A percentile compares a stretch with the other conserved stretches of the same genome.
phyloP scores from a whole-genome alignment of 2,329 filamentous ascomycete genomes.

The Leptographium flavum region DNA sequence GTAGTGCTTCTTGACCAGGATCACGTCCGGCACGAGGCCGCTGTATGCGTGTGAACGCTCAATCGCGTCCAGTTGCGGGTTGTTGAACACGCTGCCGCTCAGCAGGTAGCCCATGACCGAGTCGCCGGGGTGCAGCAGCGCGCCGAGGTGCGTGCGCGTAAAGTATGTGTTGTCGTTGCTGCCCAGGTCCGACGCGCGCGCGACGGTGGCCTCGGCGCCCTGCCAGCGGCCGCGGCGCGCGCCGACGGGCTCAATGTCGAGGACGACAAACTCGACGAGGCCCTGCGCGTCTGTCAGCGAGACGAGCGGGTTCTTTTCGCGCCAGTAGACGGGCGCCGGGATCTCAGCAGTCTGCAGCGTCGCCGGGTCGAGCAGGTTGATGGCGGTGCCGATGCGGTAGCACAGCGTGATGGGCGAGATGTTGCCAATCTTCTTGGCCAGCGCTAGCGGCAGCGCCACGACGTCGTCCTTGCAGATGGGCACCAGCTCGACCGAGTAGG shows the following conservation, averaged over 20 bases:
- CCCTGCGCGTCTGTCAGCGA: constrained; percentile 73
- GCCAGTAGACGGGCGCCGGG: constrained; percentile 74
- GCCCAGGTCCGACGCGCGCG: constrained; percentile 74
- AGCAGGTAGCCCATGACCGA: constrained; percentile 91
- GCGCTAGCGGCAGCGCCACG: constrained; percentile 78
- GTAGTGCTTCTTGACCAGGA: constrained; percentile 96
- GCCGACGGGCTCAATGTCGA: constrained; percentile 79
- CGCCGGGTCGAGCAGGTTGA: constrained; percentile 80
- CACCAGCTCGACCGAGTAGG: constrained; percentile 75
- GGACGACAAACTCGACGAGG: constrained; percentile 81
- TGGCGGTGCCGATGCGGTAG: constrained; percentile 72
- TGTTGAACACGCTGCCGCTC: constrained; percentile 85
- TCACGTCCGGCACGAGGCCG: constrained; percentile 73
- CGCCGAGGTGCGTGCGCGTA: constrained; percentile 77
- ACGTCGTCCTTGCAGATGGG: constrained; percentile 97
- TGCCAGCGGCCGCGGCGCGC: constrained; percentile 66
- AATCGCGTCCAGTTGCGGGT: constrained; percentile 66
- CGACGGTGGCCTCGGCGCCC: constrained; percentile 78
- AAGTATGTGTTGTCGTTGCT: constrained; percentile 80
- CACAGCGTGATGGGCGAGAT: constrained; percentile 79
- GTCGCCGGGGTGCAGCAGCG: constrained; percentile 75
- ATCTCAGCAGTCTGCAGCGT: constrained; percentile 87
- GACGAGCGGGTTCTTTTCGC: constrained; percentile 56
- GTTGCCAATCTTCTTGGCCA: constrained; percentile 79
- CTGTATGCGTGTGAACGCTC: constrained; percentile 65